Evolutionary conservation across 2,329 filamentous ascomycete species (phyloP).

Genomic region (Zymoseptoria crescenta): DNA sequence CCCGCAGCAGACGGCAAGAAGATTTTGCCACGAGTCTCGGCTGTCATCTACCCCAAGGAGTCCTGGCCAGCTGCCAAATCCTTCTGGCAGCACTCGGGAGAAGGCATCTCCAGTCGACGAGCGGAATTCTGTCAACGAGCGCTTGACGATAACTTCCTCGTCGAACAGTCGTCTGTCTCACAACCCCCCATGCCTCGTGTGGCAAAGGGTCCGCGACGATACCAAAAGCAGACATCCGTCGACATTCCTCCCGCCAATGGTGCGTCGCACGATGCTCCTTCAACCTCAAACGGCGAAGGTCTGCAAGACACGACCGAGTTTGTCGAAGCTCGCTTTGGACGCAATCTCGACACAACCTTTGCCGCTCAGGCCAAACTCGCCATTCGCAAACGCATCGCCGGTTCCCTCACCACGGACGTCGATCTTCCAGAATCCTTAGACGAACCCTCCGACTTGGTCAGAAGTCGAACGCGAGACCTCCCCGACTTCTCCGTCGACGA

Average conservation of each 20-base stretch:
- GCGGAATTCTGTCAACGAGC: slow-evolving; percentile 81
- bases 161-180: slow-evolving; percentile 38
- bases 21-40: slow-evolving; percentile 39
- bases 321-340: slow-evolving; percentile 87
- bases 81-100: slow-evolving; percentile 95
- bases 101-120: slow-evolving; percentile 82
- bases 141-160: slow-evolving; percentile 60
- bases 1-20: slow-evolving; percentile 36
- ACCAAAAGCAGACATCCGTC: slow-evolving; percentile 57
- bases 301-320: slow-evolving; percentile 59
- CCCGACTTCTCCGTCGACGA: slow-evolving; percentile 71
- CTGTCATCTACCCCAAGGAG: slow-evolving; percentile 61
- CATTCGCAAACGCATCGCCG: slow-evolving; percentile 79
- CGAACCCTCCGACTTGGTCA: slow-evolving; percentile 28
- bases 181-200: slow-evolving; percentile 32
- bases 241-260: slow-evolving; percentile 29
- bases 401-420: slow-evolving; percentile 65
- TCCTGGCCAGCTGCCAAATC: slow-evolving; percentile 71
- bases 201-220: slow-evolving; percentile 68
- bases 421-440: slow-evolving; percentile 56
- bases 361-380: slow-evolving; percentile 77
- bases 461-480: slow-evolving; percentile 36
- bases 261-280: slow-evolving; percentile 17
- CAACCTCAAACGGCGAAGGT: slow-evolving; percentile 29
- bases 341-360: slow-evolving; percentile 75